Evolutionary conservation across 192 early-diverging fungal genomes (phyloP).

Genomic region (Cladochytrium replicatum): DNA sequence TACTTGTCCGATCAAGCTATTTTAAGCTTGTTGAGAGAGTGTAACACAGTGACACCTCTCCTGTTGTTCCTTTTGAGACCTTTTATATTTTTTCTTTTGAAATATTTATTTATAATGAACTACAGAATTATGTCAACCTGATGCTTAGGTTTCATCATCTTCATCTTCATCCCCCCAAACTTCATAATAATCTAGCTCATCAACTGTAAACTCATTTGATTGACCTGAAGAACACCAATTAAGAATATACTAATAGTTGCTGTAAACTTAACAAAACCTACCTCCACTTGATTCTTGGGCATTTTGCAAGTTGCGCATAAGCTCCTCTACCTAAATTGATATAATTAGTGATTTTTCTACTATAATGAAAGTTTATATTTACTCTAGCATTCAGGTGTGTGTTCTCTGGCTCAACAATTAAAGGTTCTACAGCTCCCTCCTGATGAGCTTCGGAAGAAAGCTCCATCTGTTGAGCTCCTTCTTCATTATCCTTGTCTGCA

Average conservation of each 20-base stretch:
- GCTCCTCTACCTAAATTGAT: conserved; percentile 8
- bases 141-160: conserved; percentile 6
- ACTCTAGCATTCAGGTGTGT: not conserved
- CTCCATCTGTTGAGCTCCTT: conserved; percentile 2
- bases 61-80: too few relatives aligned
- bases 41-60: too few relatives aligned
- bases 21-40: too few relatives aligned
- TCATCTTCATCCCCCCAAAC: conserved; percentile 16
- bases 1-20: too few relatives aligned
- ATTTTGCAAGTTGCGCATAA: conserved; percentile 14
- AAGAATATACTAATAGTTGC: not conserved
- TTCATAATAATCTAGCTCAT: conserved; percentile 24
- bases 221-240: not conserved
- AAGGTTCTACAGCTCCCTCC: conserved; percentile 13
- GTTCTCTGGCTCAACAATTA: not conserved
- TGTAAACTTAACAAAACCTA: not conserved
- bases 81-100: too few relatives aligned
- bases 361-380: not conserved
- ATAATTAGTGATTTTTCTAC: not conserved
- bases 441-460: not conserved
- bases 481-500: not conserved
- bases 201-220: conserved; percentile 3
- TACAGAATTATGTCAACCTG: not conserved
- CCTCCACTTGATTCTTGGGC: not conserved
- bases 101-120: conserved; percentile 31